A percentile compares a stretch with the other conserved stretches of the same genome.
phyloP scores from a whole-genome alignment of 2,329 filamentous ascomycete genomes.

The Pseudogymnoascus sp. region DNA sequence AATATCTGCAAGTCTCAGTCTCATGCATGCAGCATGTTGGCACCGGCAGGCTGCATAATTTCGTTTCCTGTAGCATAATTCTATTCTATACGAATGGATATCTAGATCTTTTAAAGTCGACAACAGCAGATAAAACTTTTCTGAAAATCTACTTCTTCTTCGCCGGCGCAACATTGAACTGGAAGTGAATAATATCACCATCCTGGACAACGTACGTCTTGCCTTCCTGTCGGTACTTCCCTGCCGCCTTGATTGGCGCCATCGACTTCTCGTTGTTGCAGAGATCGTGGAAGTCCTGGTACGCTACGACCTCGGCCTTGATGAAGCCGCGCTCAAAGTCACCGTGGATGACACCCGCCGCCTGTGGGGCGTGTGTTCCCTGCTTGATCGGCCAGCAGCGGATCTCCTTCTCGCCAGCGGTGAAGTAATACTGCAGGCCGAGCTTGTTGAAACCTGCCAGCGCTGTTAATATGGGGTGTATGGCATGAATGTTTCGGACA shows the following conservation, averaged over 20 bases:
- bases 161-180: slow-evolving; percentile 28
- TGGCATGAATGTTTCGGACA: background rate
- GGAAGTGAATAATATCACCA: slow-evolving; percentile 37
- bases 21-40: background rate
- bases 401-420: slow-evolving; percentile 39
- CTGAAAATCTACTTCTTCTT: background rate
- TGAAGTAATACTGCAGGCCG: slow-evolving; percentile 39
- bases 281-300: slow-evolving; percentile 37
- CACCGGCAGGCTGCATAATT: background rate
- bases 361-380: slow-evolving; percentile 34
- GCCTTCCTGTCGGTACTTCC: slow-evolving; percentile 38
- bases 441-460: slow-evolving; percentile 34
- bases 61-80: background rate
- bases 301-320: slow-evolving; percentile 39
- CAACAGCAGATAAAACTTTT: slow-evolving; percentile 11
- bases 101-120: background rate
- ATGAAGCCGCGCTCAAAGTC: slow-evolving; percentile 39
- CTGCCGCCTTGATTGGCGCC: slow-evolving; percentile 38
- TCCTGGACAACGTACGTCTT: slow-evolving; percentile 38
- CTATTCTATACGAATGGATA: slow-evolving; percentile 6
- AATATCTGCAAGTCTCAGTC: background rate
- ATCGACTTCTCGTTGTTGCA: slow-evolving; percentile 37
- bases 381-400: slow-evolving; percentile 36
- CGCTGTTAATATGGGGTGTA: background rate
- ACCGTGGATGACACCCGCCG: slow-evolving; percentile 35